Evolutionary conservation across 805 yeast genomes (phyloP).

Genomic region (Metschnikowia matae): DNA sequence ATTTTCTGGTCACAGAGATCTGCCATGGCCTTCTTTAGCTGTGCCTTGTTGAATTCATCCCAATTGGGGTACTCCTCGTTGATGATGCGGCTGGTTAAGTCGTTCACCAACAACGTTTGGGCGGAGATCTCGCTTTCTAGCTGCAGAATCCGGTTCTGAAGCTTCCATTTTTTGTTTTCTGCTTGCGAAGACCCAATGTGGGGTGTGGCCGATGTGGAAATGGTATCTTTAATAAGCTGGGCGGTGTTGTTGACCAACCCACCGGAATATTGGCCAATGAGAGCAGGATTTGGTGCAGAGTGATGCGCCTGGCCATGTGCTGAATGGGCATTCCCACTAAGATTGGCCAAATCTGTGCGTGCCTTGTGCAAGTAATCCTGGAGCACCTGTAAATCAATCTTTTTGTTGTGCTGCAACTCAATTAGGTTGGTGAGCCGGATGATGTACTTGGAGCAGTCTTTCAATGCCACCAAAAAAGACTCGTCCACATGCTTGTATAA

Average conservation of each 20-base stretch:
- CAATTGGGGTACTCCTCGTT: constrained; percentile 58
- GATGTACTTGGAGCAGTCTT: constrained; percentile 78
- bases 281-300: constrained; percentile 33
- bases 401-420: constrained; percentile 85
- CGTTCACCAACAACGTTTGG: constrained; percentile 44
- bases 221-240: constrained; percentile 46
- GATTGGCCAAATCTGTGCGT: constrained; percentile 50
- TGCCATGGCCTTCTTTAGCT: constrained; percentile 66
- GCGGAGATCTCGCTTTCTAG: constrained; percentile 43
- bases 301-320: background rate
- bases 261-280: constrained; percentile 19
- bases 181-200: constrained; percentile 39
- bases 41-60: constrained; percentile 75
- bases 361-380: constrained; percentile 75
- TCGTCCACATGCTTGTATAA: constrained; percentile 58
- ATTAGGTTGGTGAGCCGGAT: constrained; percentile 51
- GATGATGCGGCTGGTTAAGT: constrained; percentile 43
- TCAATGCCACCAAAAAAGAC: constrained; percentile 74
- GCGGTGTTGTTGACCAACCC: constrained; percentile 41
- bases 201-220: constrained; percentile 44
- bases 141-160: constrained; percentile 39
- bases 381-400: constrained; percentile 83
- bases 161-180: constrained; percentile 41
- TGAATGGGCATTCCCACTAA: constrained; percentile 30
- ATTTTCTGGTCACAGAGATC: constrained; percentile 75